Evolutionary conservation across 768 basidiomycete species (phyloP).

Genomic region (Cystobasidium ongulense): DNA sequence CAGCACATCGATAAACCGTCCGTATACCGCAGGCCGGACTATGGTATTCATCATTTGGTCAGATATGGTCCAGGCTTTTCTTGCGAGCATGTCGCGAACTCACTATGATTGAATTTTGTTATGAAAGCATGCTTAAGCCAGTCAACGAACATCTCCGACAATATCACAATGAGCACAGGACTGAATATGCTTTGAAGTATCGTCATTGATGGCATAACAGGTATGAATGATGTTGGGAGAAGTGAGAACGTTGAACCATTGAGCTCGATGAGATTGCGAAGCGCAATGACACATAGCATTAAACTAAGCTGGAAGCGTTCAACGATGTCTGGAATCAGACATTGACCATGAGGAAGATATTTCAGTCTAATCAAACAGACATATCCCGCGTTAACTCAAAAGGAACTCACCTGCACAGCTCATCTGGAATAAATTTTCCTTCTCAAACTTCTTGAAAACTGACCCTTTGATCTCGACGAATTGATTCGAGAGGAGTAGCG

Average conservation of each 20-base stretch:
- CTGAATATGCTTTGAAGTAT: constrained; percentile 68
- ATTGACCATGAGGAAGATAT: neutral
- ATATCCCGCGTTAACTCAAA: too few relatives aligned
- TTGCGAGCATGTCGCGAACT: neutral
- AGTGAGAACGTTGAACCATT: constrained; percentile 75
- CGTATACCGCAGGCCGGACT: constrained; percentile 82
- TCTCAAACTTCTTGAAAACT: constrained; percentile 99
- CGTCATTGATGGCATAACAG: constrained; percentile 37
- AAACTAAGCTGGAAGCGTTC: constrained; percentile 86
- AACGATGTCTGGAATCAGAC: constrained; percentile 66
- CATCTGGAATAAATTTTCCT: constrained; percentile 96
- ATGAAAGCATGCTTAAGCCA: constrained; percentile 99
- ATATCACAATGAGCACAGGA: constrained; percentile 79
- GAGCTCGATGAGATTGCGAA: constrained; percentile 89
- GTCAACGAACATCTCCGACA: constrained; percentile 88
- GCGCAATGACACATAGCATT: constrained; percentile 83
- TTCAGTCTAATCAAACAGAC: neutral
- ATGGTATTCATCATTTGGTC: neutral
- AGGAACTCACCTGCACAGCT: constrained; percentile 78
- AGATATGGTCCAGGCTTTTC: neutral
- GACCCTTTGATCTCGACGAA: constrained; percentile 99
- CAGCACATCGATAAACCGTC: constrained; percentile 86
- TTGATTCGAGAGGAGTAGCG: constrained; percentile 90
- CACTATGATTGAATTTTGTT: constrained; percentile 91
- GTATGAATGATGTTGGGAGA: constrained; percentile 52